Base-by-base conservation (phyloP, 495 filamentous ascomycete genomes). In the Penicillium goetzii region DNA sequence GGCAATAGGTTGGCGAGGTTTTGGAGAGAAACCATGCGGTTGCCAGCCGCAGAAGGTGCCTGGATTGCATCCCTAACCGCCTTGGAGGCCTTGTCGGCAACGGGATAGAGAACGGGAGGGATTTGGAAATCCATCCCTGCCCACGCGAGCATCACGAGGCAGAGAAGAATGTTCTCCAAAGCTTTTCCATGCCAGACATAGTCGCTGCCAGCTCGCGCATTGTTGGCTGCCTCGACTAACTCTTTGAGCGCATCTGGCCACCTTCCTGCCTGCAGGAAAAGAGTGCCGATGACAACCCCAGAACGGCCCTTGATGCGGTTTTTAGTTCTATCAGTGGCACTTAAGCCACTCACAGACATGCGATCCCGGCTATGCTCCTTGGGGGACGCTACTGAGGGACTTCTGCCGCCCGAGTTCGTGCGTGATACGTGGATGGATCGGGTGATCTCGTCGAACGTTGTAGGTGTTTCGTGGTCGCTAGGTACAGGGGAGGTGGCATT, bases 101-200 rank as follows among this genome's bases (percentile, higher is more conserved):
- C 75, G 12, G 88, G 86, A 67, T 84, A 88, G 32, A 88, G 84
- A 25, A 88, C 84, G 53, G 79, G 76, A 40, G 88, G 88, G 50
- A 90, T 86, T 84, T 91, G 87, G 74, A 97, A 99, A 72, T 96
- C 91, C 71, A 93, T 82, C 15, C 89, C 90, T 51, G 88, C 84
- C 90, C 92, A 96, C 56, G 88, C 90, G 53, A 96, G 85, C 78
- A 98, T 86, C 32, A 98, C 67, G 62, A 97, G 82, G 71, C 88
- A 89, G 51, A 97, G 84, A 15, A 93, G 77, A 64, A 95, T 90
- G 11, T 91, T 88, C 69, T 98, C 95, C 33, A 98, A 83, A 4
- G 91, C 93, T 77, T 98, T 99, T 14, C 90, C 95, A 81, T 98
- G 92, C 95, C 95, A 99, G 9, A 97, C 73, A 79, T 97, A 91